These are phyloP conservation scores for Allium cepa DNA, from an alignment of 106 monocot genomes.

Conservation along the genomic window DNA sequence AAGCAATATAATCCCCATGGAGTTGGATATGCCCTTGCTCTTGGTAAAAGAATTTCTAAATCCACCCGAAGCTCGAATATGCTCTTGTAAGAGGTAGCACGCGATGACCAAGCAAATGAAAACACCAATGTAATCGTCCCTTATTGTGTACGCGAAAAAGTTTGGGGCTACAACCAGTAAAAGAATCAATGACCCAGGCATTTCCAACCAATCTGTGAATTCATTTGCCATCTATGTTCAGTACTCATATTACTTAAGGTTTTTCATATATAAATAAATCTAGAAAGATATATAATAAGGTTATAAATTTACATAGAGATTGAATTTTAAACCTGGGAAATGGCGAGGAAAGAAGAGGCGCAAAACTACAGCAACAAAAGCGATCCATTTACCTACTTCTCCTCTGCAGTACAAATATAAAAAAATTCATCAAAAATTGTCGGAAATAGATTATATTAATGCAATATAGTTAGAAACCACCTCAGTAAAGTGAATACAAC, in stretches of 20 bases:
- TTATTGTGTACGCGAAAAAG: conserved; percentile 46
- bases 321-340: conserved; percentile 49
- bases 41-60: conserved; percentile 79
- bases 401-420: conserved; percentile 29
- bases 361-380: conserved; percentile 69
- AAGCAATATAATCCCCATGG: conserved; percentile 63
- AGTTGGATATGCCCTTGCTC: conserved; percentile 68
- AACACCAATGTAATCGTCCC: conserved; percentile 26
- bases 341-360: conserved; percentile 78
- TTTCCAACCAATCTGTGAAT: conserved; percentile 59
- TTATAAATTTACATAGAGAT: neutral
- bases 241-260: neutral
- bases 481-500: conserved; percentile 57
- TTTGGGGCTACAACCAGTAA: conserved; percentile 61
- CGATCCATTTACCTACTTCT: conserved; percentile 89
- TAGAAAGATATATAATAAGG: too few relatives aligned
- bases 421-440: neutral
- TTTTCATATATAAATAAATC: too few relatives aligned
- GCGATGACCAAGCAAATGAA: conserved; percentile 51
- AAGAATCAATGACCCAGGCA: conserved; percentile 59
- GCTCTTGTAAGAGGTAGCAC: conserved; percentile 83
- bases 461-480: conserved; percentile 19
- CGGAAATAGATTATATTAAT: neutral
- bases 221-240: neutral
- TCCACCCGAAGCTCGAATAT: conserved; percentile 73